Evolutionary conservation across 306 rosid genomes (phyloP).

Genomic region (Hippophae gyantsensis): DNA sequence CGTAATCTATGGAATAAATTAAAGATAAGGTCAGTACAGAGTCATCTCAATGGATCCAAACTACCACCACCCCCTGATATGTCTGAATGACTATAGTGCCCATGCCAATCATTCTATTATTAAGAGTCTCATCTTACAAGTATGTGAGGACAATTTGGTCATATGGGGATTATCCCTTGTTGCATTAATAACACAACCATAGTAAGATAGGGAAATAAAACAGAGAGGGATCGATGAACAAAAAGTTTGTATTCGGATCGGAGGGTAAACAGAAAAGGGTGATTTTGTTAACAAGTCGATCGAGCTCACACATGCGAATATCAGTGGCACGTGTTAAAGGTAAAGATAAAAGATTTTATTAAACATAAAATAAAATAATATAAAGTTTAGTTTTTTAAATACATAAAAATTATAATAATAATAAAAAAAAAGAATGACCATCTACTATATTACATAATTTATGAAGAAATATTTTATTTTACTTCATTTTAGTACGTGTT

Average conservation of each 20-base stretch:
- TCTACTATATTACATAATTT: too few species aligned
- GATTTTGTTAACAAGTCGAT: conserved; percentile 10
- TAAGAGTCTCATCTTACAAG: neutral
- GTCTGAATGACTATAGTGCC: conserved; percentile 20
- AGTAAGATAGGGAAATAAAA: conserved; percentile 17
- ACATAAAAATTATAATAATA: too few species aligned
- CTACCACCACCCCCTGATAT: conserved; percentile 32
- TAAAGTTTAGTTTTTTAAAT: too few species aligned
- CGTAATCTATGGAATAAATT: conserved; percentile 67
- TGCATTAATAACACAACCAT: conserved; percentile 32
- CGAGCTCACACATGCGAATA: conserved; percentile 21
- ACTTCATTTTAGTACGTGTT: too few species aligned
- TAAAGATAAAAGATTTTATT: neutral
- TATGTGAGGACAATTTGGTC: conserved; percentile 34
- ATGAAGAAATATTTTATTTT: too few species aligned
- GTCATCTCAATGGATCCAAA: conserved; percentile 41
- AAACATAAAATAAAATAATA: too few species aligned
- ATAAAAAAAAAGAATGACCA: too few species aligned
- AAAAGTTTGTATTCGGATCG: neutral
- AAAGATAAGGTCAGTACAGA: conserved; percentile 53
- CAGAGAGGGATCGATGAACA: neutral
- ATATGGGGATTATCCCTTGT: neutral
- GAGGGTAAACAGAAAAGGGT: too few species aligned
- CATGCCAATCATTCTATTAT: conserved; percentile 23
- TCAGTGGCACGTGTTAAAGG: conserved; percentile 39